These are phyloP conservation scores for Penstemon eatonii DNA, from an alignment of 257 asterid species.

Conservation along the genomic window DNA sequence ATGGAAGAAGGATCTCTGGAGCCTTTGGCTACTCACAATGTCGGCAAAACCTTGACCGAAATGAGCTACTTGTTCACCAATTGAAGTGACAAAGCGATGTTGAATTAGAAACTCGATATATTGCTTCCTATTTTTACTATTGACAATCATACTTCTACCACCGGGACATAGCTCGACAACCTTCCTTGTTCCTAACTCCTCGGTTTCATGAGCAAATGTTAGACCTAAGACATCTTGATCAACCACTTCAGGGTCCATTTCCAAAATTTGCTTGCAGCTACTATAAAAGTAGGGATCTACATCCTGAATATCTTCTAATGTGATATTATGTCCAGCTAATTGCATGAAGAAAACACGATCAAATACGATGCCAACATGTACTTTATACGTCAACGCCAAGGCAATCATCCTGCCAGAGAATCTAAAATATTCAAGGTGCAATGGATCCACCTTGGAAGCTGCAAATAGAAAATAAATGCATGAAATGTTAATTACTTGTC, in stretches of 20 bases:
- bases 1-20: conserved; percentile 60
- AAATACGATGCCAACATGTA: conserved; percentile 87
- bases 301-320: conserved; percentile 78
- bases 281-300: conserved; percentile 82
- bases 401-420: conserved; percentile 93
- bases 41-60: conserved; percentile 76
- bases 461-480: conserved; percentile 38
- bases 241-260: conserved; percentile 79
- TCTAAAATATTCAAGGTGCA: conserved; percentile 82
- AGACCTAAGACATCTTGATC: conserved; percentile 88
- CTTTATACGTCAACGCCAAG: conserved; percentile 84
- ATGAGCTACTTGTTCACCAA: conserved; percentile 61
- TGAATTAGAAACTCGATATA: conserved; percentile 76
- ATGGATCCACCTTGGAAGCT: conserved; percentile 91
- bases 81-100: conserved; percentile 68
- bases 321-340: conserved; percentile 63
- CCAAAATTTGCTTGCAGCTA: conserved; percentile 91
- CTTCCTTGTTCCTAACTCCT: conserved; percentile 81
- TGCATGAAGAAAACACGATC: conserved; percentile 82
- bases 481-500: conserved; percentile 28
- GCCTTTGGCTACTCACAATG: conserved; percentile 43
- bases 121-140: conserved; percentile 69
- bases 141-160: conserved; percentile 64
- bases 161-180: conserved; percentile 68
- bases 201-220: conserved; percentile 76